Evolutionary conservation across 768 basidiomycete genomes (phyloP), one percentile per base, ranked within the genome.

Genomic region (Thelephora aurantiotincta): DNA sequence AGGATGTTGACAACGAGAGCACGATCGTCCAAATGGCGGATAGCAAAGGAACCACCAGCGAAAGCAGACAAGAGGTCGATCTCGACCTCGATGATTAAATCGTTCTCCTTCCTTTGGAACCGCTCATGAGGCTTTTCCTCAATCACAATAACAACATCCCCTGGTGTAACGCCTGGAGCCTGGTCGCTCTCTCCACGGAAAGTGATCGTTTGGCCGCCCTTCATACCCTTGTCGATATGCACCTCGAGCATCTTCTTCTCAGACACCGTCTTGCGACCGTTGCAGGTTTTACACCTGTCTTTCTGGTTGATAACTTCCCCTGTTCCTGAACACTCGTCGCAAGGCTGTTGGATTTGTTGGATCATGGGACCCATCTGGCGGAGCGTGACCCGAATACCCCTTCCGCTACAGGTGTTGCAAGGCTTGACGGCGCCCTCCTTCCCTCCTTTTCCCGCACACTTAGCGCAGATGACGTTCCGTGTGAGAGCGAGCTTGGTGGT

Each of bases 331-430:
- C 96, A 99, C 13, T 97, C 96, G 60, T 83, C 80, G 69, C 96
- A 99, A 41, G 80, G 74, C 47, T 90, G 87, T 63, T 98, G 96
- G 55, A 98, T 88, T 67, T 99, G 94, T 66, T 99, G 96, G 57
- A 99, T 89, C 96, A 99, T 99, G 4, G 96, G 96, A 22, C 96
- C 96, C 79, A 99, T 87, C 64, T 98, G 96, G 51, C 96, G 86
- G 51, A 98, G 68, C 45, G 84, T 89, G 59, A 97, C 65, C 62
- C 82, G 87, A 70, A 93, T 68, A 57, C 96, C 96, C 54, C 90
- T 88, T 48, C 96, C 96, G 58, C 68, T 74, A 69, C 96, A 99
- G 12, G 69, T 58, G 37, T 62, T 53, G 66, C 96, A 99, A 22
- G 72, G 58, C 60, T 80, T 77, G 52, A 96, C 90, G 45, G 96